Base-by-base conservation (phyloP, 2,329 filamentous ascomycete genomes). In the Fusarium proliferatum region DNA sequence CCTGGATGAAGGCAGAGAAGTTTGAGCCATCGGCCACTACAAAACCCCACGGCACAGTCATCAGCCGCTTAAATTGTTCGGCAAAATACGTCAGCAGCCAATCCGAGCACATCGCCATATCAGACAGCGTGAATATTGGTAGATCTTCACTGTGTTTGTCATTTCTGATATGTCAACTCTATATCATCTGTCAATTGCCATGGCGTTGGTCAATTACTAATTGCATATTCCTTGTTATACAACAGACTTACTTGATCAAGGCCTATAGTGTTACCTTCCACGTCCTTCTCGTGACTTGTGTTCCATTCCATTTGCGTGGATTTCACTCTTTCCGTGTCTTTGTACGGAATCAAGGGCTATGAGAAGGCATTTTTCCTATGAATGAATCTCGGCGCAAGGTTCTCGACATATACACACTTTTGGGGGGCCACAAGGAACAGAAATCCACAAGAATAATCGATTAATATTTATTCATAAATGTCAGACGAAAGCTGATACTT, bases 61-160 rank as follows among this genome's bases (percentile, higher is more conserved):
- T 13, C 33, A 2, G 17, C 19, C 65, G 67, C 45, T 53, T 64
- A 69, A 69, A 69, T 59, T 43, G 3, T n/a, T 39, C 65, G 67
- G 34, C 7, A 64, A 23, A 64, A 53, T 34, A 49, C 26, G 21
- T 58, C 58, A 46, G 43, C 46, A 17, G 4, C 15, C 13, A 12
- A 28, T 19, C 48, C 28, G 16, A 30, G 0, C 19, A 21, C 16
- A 11, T 26, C 30, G 3, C 9, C 12, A 7, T 11, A 19, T 43
- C 30, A 16, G 28, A 26, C 6, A 19, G 26, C 34, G 9, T 41
- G 21, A 6, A n/a, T 5, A 19, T 19, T 19, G n/a, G 12, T 26
- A 15, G 38, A 17, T 39, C 52, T 34, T 15, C 26, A 11, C 42
- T 49, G 2, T 2, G 9, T 48, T 17, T 19, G 6, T 34, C 11